These are phyloP conservation scores for Fusarium cyanostomum DNA, from an alignment of 2,329 filamentous ascomycete genomes.

Conservation along the genomic window DNA sequence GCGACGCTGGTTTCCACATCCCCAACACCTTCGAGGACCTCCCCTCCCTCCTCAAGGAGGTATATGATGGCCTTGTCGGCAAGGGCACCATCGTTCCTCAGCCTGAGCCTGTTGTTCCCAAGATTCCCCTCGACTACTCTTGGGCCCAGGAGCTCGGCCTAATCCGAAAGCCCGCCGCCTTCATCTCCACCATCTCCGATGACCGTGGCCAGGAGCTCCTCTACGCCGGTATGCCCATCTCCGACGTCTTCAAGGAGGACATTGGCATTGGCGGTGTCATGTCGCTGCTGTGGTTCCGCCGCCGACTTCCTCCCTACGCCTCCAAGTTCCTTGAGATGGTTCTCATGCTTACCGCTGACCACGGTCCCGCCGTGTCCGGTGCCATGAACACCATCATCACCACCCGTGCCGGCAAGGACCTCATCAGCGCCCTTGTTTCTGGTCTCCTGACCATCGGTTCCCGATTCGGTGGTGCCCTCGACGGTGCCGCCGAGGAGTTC, in stretches of 20 bases:
- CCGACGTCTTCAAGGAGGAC: constrained; percentile 99
- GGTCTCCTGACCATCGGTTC: constrained; percentile 99
- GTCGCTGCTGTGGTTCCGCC: constrained; percentile 99
- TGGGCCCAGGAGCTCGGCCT: constrained; percentile 99
- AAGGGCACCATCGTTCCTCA: constrained; percentile 86
- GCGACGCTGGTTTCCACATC: constrained; percentile 91
- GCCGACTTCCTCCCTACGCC: constrained; percentile 92
- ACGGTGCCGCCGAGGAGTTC: constrained; percentile 98
- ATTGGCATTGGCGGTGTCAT: constrained; percentile 99
- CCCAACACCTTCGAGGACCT: constrained; percentile 98
- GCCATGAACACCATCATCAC: constrained; percentile 99
- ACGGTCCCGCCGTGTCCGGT: constrained; percentile 98
- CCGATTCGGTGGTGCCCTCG: constrained; percentile 96
- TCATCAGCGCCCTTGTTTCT: constrained; percentile 93
- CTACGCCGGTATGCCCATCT: constrained; percentile 99
- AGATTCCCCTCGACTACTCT: constrained; percentile 99
- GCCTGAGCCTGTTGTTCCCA: constrained; percentile 90
- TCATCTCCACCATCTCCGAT: constrained; percentile 99
- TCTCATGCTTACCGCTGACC: constrained; percentile 99
- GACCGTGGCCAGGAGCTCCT: constrained; percentile 99
- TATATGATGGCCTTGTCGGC: constrained; percentile 90
- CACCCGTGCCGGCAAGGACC: constrained; percentile 97
- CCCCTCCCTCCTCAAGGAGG: constrained; percentile 75
- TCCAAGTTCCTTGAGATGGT: constrained; percentile 99
- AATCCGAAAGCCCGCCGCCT: constrained; percentile 98